These are phyloP conservation scores for Prunus armeniaca DNA, from an alignment of 306 rosid species.

Conservation along the genomic window DNA sequence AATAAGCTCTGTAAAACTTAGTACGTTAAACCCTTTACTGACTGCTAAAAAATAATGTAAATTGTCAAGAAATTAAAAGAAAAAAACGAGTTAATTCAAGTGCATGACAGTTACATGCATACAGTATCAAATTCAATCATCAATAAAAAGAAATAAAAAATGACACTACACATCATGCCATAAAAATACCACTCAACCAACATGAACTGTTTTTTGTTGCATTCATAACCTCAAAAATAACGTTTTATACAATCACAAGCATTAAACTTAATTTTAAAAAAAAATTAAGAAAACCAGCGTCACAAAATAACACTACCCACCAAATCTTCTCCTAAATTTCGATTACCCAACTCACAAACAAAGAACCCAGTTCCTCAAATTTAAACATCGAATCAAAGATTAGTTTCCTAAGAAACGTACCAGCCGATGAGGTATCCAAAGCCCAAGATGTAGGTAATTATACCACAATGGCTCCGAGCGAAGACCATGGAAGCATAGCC, in stretches of 20 bases:
- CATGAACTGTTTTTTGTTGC: neutral
- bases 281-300: neutral
- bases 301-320: neutral
- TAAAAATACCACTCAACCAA: neutral
- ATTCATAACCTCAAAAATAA: neutral
- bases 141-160: neutral
- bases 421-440: slow-evolving; percentile 92
- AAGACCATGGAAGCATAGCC: slow-evolving; percentile 86
- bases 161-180: neutral
- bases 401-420: slow-evolving; percentile 22
- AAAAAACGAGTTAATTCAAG: neutral
- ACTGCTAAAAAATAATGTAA: no score
- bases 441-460: slow-evolving; percentile 68
- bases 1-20: neutral
- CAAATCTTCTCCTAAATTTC: neutral
- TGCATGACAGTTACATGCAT: neutral
- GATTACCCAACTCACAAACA: neutral
- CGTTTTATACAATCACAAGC: neutral
- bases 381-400: neutral
- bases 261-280: neutral
- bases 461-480: slow-evolving; percentile 63
- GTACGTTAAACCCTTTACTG: neutral
- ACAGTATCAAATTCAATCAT: neutral
- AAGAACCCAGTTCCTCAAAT: neutral
- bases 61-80: neutral